A percentile compares a stretch with the other conserved stretches of the same genome.
Evolutionary conservation across 2,329 filamentous ascomycete genomes (phyloP).

Genomic region (Trichoderma lentiforme): DNA sequence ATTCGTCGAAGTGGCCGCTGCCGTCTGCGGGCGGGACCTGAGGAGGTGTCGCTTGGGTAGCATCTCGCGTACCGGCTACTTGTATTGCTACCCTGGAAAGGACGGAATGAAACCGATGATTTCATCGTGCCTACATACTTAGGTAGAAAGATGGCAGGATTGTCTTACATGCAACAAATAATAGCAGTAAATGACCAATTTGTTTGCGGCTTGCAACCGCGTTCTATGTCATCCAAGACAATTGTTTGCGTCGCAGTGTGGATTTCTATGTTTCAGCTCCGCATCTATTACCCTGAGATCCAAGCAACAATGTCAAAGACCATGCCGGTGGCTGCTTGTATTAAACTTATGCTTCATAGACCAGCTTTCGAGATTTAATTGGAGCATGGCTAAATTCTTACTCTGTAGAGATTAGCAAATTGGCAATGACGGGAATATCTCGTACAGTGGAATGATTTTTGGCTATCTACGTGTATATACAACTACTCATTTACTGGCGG

Average conservation of each 20-base stretch:
- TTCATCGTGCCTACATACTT: background rate
- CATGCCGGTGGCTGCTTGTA: background rate
- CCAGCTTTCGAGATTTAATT: background rate
- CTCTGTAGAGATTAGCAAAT: background rate
- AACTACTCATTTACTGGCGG: background rate
- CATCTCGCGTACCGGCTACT: background rate
- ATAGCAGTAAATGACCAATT: background rate
- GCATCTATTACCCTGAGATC: background rate
- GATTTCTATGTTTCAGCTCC: background rate
- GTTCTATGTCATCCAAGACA: background rate
- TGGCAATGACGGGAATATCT: background rate
- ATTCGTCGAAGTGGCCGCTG: background rate
- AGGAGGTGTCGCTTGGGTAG: background rate
- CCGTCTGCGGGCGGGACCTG: background rate
- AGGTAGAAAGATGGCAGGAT: background rate
- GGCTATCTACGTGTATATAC: background rate
- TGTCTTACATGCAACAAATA: background rate
- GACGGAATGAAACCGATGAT: background rate
- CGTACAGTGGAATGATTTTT: background rate
- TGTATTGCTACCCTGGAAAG: background rate
- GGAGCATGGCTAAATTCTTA: background rate
- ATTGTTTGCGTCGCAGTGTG: background rate
- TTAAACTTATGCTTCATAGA: background rate
- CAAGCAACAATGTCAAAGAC: background rate
- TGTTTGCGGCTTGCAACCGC: background rate